Evolutionary conservation across 495 filamentous ascomycete genomes (phyloP), one percentile per base, ranked within the genome.

Genomic region (Xylaria flabelliformis): DNA sequence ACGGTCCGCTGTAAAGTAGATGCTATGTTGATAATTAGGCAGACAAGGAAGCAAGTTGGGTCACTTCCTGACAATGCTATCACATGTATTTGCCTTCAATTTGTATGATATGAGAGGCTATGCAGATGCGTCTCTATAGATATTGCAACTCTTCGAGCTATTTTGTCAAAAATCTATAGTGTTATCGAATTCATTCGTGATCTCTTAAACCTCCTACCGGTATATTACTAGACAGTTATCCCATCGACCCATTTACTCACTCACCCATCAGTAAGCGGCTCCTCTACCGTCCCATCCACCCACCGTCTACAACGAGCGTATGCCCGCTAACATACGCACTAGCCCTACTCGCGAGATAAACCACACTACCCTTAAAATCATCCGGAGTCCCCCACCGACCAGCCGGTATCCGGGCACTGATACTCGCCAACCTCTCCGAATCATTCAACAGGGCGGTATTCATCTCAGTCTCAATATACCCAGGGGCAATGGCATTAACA

Each of bases 381-480:
- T 97, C 93, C 8, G 94, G 92, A 21, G 74, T 86, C 1, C 94
- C 95, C 95, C 95, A 98, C 78, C 94, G 83, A 3, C 91, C 94
- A 1, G 91, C 92, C 7, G 95, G 95, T 63, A 97, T 97, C 71
- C 95, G 83, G 19, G 88, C 92, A 81, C 91, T 86, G 69, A 98
- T 97, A 68, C 90, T 91, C 67, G 83, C 86, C 71, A 91, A 86
- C 64, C 95, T 82, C 69, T 85, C 86, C 70, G 85, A 74, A 76
- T 98, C 91, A 21, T 91, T 87, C 55, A 97, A 88, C 78, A 98
- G 79, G 7, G 93, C 95, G 56, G 83, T 86, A 78, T 97, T 97
- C 95, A 97, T 97, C 64, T 97, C 94, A 9, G 95, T 97, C 53
- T 87, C 93, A 66, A 97, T 92, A 76, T 97, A 97, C 1, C 88